Base-by-base conservation (phyloP, 2,329 filamentous ascomycete genomes). In the Sphaerulina populicola region DNA sequence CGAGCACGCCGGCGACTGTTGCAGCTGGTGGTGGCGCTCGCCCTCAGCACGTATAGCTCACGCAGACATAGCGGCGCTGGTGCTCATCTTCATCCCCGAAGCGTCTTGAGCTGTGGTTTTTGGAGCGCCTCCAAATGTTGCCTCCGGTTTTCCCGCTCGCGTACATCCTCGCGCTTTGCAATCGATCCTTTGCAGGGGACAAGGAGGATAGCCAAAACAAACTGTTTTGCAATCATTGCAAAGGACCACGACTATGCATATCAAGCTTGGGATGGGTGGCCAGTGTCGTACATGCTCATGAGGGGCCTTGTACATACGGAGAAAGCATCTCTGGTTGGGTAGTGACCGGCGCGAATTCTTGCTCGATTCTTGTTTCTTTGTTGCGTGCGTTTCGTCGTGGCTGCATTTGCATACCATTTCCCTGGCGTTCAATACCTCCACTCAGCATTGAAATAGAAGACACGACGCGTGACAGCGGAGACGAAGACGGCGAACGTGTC, bases 391-490 rank as follows among this genome's bases (percentile, higher is more conserved):
- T 27, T 27, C 23, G 23, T 27, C 6, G 6, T 27, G 23, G 23
- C 23, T 54, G 46, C 49, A 39, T 46, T 51, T 51, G 46, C 47
- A 53, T 55, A 46, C 49, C 56, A 57, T 59, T 54, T 56, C 47
- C 35, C 52, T 40, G 57, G 57, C 57, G 57, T 53, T 59, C 41
- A 57, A 59, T 59, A 59, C 57, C 57, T 59, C 57, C 57, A 47
- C 57, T 59, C 57, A 37, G 48, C 35, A 50, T 44, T 44, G 18
- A 50, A 44, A 44, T 41, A 50, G 27, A 35, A 43, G 38, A 36
- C 18, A 39, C 23, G 29, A 33, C 36, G 38, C 33, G 23, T 27
- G 36, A 29, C 27, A 48, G 45, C 27, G 41, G n/a, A 27, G 5
- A 27, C 23, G 23, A 30, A 49, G 46, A 31, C 21, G 10, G 29